Evolutionary conservation across 148 eudicot species (phyloP).

Genomic region (Rhododendron molle): DNA sequence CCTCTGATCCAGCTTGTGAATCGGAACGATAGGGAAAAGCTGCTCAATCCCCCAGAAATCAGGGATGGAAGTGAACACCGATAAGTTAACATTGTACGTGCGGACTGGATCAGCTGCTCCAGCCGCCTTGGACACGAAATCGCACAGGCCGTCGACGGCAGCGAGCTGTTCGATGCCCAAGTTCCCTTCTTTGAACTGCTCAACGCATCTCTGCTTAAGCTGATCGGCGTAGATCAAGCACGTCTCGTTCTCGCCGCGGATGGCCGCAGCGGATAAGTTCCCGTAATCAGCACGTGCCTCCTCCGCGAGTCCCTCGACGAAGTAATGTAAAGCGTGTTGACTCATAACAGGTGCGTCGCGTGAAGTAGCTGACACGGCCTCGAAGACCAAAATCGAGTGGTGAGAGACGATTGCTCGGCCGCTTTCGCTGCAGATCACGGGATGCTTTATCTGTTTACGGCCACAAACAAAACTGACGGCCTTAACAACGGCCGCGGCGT

Average conservation of each 20-base stretch:
- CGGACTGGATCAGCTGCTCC: constrained; percentile 51
- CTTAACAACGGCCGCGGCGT: constrained; percentile 74
- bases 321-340: constrained; percentile 25
- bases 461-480: constrained; percentile 58
- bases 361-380: constrained; percentile 52
- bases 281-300: constrained; percentile 55
- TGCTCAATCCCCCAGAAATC: constrained; percentile 95
- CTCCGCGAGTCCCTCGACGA: constrained; percentile 42
- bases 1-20: constrained; percentile 67
- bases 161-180: constrained; percentile 77
- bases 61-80: constrained; percentile 86
- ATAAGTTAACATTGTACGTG: constrained; percentile 78
- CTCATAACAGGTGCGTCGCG: constrained; percentile 28
- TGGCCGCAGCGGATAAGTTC: constrained; percentile 43
- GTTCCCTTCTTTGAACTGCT: constrained; percentile 76
- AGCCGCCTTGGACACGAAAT: constrained; percentile 46
- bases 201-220: constrained; percentile 72
- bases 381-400: constrained; percentile 72
- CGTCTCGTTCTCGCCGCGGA: constrained; percentile 55
- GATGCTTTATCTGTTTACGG: constrained; percentile 48
- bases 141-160: constrained; percentile 69
- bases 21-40: constrained; percentile 73
- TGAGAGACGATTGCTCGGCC: constrained; percentile 92
- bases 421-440: constrained; percentile 74
- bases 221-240: constrained; percentile 59